Evolutionary conservation across 108 stramenopile genomes (phyloP).

Genomic region (Cylindrotheca closterium): DNA sequence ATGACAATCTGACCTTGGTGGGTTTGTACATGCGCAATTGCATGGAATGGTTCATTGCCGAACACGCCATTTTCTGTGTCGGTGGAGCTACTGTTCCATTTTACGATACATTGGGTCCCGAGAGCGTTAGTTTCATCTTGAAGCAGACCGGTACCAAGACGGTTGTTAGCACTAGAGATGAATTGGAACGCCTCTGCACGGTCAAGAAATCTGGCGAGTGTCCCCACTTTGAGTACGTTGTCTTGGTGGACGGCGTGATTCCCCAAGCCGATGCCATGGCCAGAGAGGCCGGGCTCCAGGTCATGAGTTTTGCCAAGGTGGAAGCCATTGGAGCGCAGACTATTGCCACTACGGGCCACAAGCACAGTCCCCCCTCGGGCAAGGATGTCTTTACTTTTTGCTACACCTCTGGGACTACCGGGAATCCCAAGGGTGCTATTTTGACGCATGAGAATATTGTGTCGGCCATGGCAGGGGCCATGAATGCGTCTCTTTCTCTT

Average conservation of each 20-base stretch:
- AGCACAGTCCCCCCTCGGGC: conserved; percentile 66
- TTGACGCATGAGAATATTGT: conserved; percentile 88
- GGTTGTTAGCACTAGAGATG: conserved; percentile 75
- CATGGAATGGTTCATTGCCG: conserved; percentile 92
- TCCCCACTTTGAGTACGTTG: conserved; percentile 46
- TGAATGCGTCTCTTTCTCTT: conserved; percentile 20
- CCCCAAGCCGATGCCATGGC: conserved; percentile 55
- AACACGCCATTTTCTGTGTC: conserved; percentile 82
- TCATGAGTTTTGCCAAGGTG: conserved; percentile 76
- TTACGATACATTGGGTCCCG: conserved; percentile 95
- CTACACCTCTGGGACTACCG: conserved; percentile 51
- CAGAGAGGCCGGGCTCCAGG: conserved; percentile 47
- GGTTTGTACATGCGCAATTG: conserved; percentile 94
- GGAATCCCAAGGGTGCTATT: conserved; percentile 88
- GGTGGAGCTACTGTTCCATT: conserved; percentile 89
- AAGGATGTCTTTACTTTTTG: conserved; percentile 78
- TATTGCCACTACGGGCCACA: conserved; percentile 58
- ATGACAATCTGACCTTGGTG: conserved; percentile 66
- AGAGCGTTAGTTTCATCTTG: conserved; percentile 85
- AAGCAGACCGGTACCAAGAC: conserved; percentile 77
- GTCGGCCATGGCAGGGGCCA: conserved; percentile 55
- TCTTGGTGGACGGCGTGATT: conserved; percentile 76
- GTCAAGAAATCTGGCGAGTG: conserved; percentile 63
- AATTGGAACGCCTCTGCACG: conserved; percentile 66
- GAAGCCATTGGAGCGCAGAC: conserved; percentile 74